These are phyloP conservation scores for Letharia columbiana DNA, from an alignment of 495 filamentous ascomycete genomes.

Conservation along the genomic window DNA sequence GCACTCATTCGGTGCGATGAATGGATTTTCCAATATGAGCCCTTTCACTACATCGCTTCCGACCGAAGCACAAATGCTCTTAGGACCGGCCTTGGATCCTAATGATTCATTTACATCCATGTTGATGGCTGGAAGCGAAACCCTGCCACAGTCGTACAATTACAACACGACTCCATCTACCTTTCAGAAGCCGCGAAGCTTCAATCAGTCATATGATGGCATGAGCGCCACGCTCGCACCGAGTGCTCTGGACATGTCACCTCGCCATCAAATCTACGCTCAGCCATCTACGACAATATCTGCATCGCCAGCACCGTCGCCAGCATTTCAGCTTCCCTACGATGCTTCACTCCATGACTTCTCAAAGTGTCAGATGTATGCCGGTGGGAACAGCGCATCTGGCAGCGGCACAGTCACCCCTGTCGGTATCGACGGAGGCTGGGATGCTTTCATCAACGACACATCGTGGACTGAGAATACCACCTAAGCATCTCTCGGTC, in stretches of 20 bases:
- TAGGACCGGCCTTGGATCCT: slow-evolving; percentile 36
- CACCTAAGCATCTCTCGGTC: slow-evolving; percentile 8
- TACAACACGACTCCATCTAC: slow-evolving; percentile 29
- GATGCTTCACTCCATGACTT: slow-evolving; percentile 22
- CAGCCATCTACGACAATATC: slow-evolving; percentile 15
- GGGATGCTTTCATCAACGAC: slow-evolving; percentile 28
- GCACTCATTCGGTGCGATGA: slow-evolving; percentile 21
- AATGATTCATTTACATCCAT: slow-evolving; percentile 35
- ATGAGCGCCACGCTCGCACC: slow-evolving; percentile 30
- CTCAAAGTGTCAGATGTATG: slow-evolving; percentile 19
- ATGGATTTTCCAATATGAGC: slow-evolving; percentile 25
- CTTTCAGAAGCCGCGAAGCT: slow-evolving; percentile 22
- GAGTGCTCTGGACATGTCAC: slow-evolving; percentile 27
- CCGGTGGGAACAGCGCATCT: slow-evolving; percentile 16
- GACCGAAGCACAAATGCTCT: slow-evolving; percentile 41
- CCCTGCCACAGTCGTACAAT: slow-evolving; percentile 28
- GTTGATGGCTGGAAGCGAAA: slow-evolving; percentile 38
- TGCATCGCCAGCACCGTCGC: slow-evolving; percentile 12
- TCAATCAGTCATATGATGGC: slow-evolving; percentile 26
- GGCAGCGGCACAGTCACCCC: slow-evolving; percentile 27
- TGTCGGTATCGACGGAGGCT: slow-evolving; percentile 24
- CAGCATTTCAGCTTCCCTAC: slow-evolving; percentile 19
- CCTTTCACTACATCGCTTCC: slow-evolving; percentile 40
- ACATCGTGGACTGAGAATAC: slow-evolving; percentile 24
- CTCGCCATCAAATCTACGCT: slow-evolving; percentile 17